Evolutionary conservation across 768 basidiomycete species (phyloP).

Genomic region (Russula sp.): DNA sequence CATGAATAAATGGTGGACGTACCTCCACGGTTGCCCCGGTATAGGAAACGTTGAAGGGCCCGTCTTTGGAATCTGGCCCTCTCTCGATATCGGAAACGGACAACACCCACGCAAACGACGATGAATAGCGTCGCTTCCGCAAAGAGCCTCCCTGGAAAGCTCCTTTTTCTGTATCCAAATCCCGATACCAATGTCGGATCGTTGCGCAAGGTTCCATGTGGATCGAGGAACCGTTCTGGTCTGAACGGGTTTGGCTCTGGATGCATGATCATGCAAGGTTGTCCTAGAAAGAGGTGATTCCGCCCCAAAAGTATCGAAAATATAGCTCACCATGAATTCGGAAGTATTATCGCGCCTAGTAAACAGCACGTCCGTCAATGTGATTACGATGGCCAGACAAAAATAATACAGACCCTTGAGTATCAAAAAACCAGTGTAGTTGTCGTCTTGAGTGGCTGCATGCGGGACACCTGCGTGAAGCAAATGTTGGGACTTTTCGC

Average conservation of each 20-base stretch:
- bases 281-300: not conserved
- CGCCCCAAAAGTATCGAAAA: too few species aligned
- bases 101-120: too few species aligned
- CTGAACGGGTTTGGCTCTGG: too few species aligned
- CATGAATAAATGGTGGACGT: too few species aligned
- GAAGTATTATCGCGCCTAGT: not conserved
- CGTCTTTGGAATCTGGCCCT: not conserved
- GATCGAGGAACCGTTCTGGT: too few species aligned
- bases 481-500: not conserved
- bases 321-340: not conserved
- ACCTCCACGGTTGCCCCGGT: not conserved
- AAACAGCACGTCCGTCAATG: not conserved
- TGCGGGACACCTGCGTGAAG: not conserved
- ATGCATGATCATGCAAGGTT: too few species aligned
- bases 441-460: not conserved
- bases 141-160: not conserved
- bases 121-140: too few species aligned
- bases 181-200: conserved; percentile 22
- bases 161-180: too few species aligned
- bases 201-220: conserved; percentile 23
- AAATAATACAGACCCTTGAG: not conserved
- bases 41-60: not conserved
- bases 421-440: not conserved
- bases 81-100: too few species aligned
- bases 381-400: not conserved